A percentile compares a stretch with the other conserved stretches of the same genome.
phyloP scores from a whole-genome alignment of 176 grass and related monocot genomes.

The Raddia distichophylla region DNA sequence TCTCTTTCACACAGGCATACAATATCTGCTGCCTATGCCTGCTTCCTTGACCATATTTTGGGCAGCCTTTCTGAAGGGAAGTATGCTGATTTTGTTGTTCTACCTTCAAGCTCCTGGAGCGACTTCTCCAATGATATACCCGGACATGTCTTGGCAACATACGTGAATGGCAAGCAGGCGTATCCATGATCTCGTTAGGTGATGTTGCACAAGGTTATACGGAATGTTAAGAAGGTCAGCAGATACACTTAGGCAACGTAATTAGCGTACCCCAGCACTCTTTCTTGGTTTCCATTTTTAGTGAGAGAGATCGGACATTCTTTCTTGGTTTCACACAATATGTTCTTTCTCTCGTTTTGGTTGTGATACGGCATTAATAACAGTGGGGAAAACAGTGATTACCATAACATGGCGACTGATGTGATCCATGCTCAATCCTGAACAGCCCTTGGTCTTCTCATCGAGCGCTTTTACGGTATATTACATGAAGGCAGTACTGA shows the following conservation, averaged over 20 bases:
- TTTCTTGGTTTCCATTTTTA: neutral
- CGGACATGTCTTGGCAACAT: slow-evolving; percentile 61
- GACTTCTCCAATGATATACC: slow-evolving; percentile 51
- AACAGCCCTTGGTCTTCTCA: neutral
- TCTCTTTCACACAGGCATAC: slow-evolving; percentile 55
- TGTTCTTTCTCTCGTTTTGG: neutral
- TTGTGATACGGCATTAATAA: neutral
- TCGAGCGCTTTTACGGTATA: neutral
- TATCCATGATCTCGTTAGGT: slow-evolving; percentile 49
- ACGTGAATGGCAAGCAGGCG: slow-evolving; percentile 66
- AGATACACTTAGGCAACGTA: neutral
- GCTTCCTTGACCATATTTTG: slow-evolving; percentile 67
- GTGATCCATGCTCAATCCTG: neutral
- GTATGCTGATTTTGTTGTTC: slow-evolving; percentile 83
- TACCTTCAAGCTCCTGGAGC: slow-evolving; percentile 70
- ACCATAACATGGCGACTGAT: too few species aligned
- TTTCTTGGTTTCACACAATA: neutral
- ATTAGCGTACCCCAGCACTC: neutral
- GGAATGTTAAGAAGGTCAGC: neutral
- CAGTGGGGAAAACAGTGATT: neutral
- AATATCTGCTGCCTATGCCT: slow-evolving; percentile 75
- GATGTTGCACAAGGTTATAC: neutral
- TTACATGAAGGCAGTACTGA: too few species aligned
- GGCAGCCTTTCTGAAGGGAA: slow-evolving; percentile 81
- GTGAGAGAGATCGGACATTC: neutral